Conservation (phyloP, 2,329 filamentous ascomycete species). For the Raffaelea albimanens region DNA sequence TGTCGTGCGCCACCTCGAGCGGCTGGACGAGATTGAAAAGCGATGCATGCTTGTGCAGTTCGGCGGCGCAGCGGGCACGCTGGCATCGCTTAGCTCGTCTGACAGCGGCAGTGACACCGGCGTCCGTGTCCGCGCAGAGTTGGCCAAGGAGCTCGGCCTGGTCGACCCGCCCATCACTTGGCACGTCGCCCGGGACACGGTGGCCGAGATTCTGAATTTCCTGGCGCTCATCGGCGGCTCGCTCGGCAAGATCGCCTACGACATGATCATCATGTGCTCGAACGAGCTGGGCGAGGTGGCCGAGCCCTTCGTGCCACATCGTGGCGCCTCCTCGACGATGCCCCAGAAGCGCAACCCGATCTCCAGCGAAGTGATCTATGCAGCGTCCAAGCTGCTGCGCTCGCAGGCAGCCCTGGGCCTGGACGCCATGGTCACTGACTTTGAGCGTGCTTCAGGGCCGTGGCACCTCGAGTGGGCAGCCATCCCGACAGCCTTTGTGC, state of each 20-base stretch:
- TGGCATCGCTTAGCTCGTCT: slow-evolving; percentile 37
- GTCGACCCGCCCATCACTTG: slow-evolving; percentile 43
- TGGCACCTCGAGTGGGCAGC: slow-evolving; percentile 53
- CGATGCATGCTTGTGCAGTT: slow-evolving; percentile 44
- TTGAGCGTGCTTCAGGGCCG: slow-evolving; percentile 46
- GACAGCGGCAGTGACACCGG: slow-evolving; percentile 27
- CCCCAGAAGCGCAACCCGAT: slow-evolving; percentile 52
- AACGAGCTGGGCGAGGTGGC: slow-evolving; percentile 40
- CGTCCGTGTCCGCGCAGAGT: slow-evolving; percentile 34
- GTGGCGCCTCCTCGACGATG: slow-evolving; percentile 47
- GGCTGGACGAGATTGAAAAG: slow-evolving; percentile 34
- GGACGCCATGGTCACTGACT: slow-evolving; percentile 48
- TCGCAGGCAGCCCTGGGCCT: slow-evolving; percentile 41
- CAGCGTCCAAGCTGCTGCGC: slow-evolving; percentile 42
- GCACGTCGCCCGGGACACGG: slow-evolving; percentile 44
- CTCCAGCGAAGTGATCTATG: slow-evolving; percentile 45
- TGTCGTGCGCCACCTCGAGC: slow-evolving; percentile 36
- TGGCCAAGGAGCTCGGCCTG: slow-evolving; percentile 38
- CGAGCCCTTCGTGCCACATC: slow-evolving; percentile 44
- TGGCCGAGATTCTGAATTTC: slow-evolving; percentile 44
- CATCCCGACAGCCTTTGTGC: slow-evolving; percentile 42
- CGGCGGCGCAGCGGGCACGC: slow-evolving; percentile 44
- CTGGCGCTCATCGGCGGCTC: slow-evolving; percentile 43
- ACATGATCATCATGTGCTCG: slow-evolving; percentile 45
- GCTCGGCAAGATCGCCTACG: slow-evolving; percentile 45